Base-by-base conservation (phyloP, 176 grass and related monocot genomes). In the Carex cristatella region DNA sequence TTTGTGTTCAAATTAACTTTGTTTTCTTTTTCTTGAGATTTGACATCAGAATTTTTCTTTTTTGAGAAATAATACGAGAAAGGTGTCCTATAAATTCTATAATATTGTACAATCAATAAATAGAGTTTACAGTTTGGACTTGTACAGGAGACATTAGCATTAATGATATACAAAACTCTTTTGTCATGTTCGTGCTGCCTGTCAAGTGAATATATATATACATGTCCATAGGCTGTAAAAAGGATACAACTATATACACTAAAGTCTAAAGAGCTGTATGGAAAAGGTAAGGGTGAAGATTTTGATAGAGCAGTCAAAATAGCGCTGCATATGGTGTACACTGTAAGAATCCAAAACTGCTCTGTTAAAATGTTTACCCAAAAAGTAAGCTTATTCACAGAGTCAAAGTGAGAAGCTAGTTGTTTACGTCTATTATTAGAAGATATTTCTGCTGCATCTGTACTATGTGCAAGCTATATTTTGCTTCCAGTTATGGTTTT, bases 401-500 rank as follows among this genome's bases (percentile, higher is more conserved):
- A 69, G 27, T 16, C 11, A 30, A 63, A 63, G 18, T 63, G 61
- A 0, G 49, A 18, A 78, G 27, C 13, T 2, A 16, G 23, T 77
- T 16, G 51, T 78, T 78, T 57, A 51, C 28, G 4, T 57, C 74
- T 78, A 56, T 78, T 57, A 33, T 78, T 78, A 57, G 16, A 51
- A 62, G 38, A 44, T 71, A 10, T 35, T 37, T 76, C 46, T 54
- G 46, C 49, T 76, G 72, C 27, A 76, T 76, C 72, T 55, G 48
- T 76, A 76, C 72, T 76, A 76, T 55, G 55, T 54, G 72, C 72
- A 68, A 83, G 11, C 80, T 83, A 83, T 48, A 40, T 67, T 44
- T 13, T 56, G 23, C 30, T 66, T 81, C 18, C 10, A 10, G 28
- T 80, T 7, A 61, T 61, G 12, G 14, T 42, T 81, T 81, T 27